Conservation (phyloP, 1,284 basidiomycete genomes). For the Termitomyces sp. region DNA sequence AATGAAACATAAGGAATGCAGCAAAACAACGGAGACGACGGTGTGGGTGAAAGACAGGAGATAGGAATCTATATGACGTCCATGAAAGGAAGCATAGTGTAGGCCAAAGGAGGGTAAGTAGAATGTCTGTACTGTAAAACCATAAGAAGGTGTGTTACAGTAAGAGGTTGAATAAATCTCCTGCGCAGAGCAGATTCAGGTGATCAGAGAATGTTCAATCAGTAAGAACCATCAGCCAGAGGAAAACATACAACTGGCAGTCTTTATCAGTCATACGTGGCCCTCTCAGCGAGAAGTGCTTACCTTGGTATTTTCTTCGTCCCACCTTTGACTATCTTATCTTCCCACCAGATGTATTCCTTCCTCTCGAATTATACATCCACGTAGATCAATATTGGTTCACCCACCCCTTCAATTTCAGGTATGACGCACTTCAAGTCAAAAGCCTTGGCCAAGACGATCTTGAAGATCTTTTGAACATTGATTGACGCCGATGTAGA, state of each 20-base stretch:
- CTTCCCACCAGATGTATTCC: conserved; percentile 13
- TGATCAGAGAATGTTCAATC: conserved; percentile 22
- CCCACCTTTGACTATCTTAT: conserved; percentile 16
- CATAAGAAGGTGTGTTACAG: conserved; percentile 6
- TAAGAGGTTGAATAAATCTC: not conserved
- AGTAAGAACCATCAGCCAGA: conserved; percentile 22
- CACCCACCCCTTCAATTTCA: conserved; percentile 92
- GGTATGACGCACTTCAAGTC: conserved; percentile 94
- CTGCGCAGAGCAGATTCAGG: not conserved
- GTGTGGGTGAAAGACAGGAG: conserved; percentile 8
- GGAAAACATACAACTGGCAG: conserved; percentile 18
- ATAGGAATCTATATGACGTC: conserved; percentile 9
- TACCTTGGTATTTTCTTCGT: conserved; percentile 26
- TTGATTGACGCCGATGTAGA: conserved; percentile 98
- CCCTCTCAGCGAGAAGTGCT: not conserved
- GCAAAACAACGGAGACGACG: conserved; percentile 21
- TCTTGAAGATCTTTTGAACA: conserved; percentile 99
- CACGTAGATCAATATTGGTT: conserved; percentile 89
- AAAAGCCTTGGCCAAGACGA: conserved; percentile 86
- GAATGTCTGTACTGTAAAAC: conserved; percentile 13
- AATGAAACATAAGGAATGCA: conserved; percentile 18
- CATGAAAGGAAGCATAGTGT: conserved; percentile 15
- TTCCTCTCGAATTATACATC: conserved; percentile 55
- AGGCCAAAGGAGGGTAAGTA: conserved; percentile 13
- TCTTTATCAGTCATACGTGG: not conserved